Evolutionary conservation across 805 yeast genomes (phyloP), one percentile per base, ranked within the genome.

Genomic region (Nakazawaea wickerhamii): DNA sequence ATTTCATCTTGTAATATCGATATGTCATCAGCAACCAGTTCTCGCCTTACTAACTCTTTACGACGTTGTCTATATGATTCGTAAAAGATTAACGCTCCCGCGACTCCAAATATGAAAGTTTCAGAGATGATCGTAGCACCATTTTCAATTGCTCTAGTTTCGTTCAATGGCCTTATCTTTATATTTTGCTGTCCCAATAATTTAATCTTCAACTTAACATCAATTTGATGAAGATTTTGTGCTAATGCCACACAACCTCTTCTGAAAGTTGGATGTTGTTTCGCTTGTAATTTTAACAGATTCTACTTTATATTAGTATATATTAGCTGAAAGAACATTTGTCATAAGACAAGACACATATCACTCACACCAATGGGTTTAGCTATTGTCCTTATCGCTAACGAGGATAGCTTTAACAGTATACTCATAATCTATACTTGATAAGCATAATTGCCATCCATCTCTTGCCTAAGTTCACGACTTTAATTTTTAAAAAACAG

Each of bases 61-160:
- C 73, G 71, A 31, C 86, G 67, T 36, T 84, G 77, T 51, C 91
- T 70, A 52, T 73, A 68, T 21, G 85, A 73, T 57, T 88, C 95
- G 55, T 73, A 85, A 10, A 87, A 54, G 9, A 88, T 79, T 42
- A 84, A 69, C 1, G 81, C 71, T 4, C 95, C 93, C 1, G 93
- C 95, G 19, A 88, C 91, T 21, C 81, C 65, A 52, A 88, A 87
- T 15, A 87, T 78, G 54, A 87, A 82, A 25, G 79, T 58, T 57
- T 87, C 95, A 35, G 91, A 81, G 10, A 87, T 62, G 55, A 86
- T 77, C 44, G 73, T 82, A 34, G 95, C 93, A 1, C 95, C 95
- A 45, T 71, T 77, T 45, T 87, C 93, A 33, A 88, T 74, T 28
- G 96, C 95, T 54, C 78, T 81, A 10, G 79, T 76, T 50, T 86